phyloP scores from a whole-genome alignment of 2,329 filamentous ascomycete species.

The Periconia sp. region DNA sequence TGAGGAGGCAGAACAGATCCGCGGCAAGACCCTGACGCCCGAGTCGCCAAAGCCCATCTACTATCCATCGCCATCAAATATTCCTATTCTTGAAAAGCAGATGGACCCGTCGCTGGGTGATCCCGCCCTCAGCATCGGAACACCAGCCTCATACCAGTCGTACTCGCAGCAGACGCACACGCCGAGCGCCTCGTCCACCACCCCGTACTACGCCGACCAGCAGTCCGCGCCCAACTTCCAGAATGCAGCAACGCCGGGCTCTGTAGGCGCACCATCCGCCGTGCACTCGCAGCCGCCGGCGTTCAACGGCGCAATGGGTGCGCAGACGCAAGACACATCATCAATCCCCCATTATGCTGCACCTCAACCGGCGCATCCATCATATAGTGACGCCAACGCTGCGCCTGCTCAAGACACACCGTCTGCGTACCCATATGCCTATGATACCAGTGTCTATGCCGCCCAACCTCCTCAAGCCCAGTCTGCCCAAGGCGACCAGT shows the following conservation, averaged over 20 bases:
- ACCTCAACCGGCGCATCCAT: constrained; percentile 37
- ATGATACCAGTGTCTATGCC: constrained; percentile 42
- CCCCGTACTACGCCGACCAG: constrained; percentile 39
- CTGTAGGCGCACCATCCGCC: constrained; percentile 25
- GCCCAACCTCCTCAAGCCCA: constrained; percentile 35
- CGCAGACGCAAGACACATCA: constrained; percentile 44
- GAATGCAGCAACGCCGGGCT: constrained; percentile 30
- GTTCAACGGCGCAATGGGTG: constrained; percentile 33
- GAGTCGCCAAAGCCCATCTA: constrained; percentile 74
- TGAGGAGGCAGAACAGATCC: constrained; percentile 64
- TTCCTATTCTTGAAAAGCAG: constrained; percentile 72
- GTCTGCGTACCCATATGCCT: constrained; percentile 38
- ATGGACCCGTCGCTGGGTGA: constrained; percentile 76
- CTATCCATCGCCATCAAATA: constrained; percentile 70
- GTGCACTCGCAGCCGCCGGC: constrained; percentile 31
- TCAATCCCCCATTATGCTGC: constrained; percentile 46
- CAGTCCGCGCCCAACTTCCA: constrained; percentile 16
- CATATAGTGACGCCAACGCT: constrained; percentile 43
- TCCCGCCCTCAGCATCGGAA: constrained; percentile 63
- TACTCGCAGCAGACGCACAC: constrained; percentile 42
- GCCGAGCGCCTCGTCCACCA: constrained; percentile 34
- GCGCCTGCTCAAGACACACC: constrained; percentile 35
- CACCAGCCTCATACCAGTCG: constrained; percentile 37
- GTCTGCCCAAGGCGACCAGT: constrained; percentile 35
- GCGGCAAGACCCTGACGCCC: constrained; percentile 70